These are phyloP conservation scores for Excoecaria cochinchinensis DNA, from an alignment of 345 rosid species.

Conservation along the genomic window DNA sequence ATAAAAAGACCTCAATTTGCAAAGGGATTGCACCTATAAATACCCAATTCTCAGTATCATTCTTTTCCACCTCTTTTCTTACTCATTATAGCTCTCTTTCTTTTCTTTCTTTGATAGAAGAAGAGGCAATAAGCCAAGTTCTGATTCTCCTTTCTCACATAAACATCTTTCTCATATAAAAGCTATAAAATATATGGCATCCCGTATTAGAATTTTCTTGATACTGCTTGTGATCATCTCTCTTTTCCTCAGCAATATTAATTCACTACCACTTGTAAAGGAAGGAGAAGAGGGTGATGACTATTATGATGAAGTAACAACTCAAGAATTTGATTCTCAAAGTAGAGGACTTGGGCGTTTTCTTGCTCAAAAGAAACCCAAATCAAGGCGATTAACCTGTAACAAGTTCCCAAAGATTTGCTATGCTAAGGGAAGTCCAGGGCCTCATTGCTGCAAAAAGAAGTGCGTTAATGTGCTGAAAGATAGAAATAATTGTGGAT, in stretches of 20 bases:
- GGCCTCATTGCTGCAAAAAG: conserved; percentile 37
- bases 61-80: neutral
- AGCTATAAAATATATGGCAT: neutral
- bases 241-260: neutral
- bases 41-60: neutral
- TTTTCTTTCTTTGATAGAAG: too few relatives aligned
- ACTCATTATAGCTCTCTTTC: neutral
- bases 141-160: neutral
- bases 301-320: neutral
- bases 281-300: neutral
- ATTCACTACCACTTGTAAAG: neutral
- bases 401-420: conserved; percentile 25
- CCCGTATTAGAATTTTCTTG: neutral
- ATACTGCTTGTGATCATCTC: neutral
- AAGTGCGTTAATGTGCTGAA: conserved; percentile 29
- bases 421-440: conserved; percentile 34
- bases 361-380: conserved; percentile 8
- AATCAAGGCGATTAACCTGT: conserved; percentile 2
- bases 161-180: neutral
- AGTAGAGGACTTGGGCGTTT: neutral
- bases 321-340: neutral
- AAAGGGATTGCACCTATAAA: too few relatives aligned
- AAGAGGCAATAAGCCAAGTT: too few relatives aligned
- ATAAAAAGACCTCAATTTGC: too few relatives aligned
- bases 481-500: conserved; percentile 38